These are phyloP conservation scores for Penicillium sclerotigenum DNA, from an alignment of 2,329 filamentous ascomycete genomes.

Conservation along the genomic window DNA sequence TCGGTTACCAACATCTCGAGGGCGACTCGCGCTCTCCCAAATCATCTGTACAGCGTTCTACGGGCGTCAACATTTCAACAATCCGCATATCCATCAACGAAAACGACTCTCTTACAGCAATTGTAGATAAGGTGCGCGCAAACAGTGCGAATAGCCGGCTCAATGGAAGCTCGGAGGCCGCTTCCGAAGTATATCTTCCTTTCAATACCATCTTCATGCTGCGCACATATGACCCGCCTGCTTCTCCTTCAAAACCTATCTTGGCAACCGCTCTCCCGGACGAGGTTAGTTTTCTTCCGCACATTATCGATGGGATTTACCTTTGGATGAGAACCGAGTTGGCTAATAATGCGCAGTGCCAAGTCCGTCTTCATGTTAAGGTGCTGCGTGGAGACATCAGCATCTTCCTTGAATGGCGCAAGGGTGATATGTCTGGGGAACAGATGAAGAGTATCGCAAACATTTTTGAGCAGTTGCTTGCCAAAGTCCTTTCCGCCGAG, in stretches of 20 bases:
- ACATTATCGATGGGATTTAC: neutral
- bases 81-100: slow-evolving; percentile 31
- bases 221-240: slow-evolving; percentile 27
- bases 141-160: slow-evolving; percentile 7
- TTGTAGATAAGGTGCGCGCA: slow-evolving; percentile 29
- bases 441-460: slow-evolving; percentile 48
- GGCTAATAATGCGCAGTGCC: slow-evolving; percentile 27
- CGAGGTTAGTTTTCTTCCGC: slow-evolving; percentile 25
- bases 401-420: slow-evolving; percentile 41
- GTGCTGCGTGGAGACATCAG: slow-evolving; percentile 33
- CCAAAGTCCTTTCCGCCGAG: slow-evolving; percentile 46
- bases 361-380: slow-evolving; percentile 37
- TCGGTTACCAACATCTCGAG: slow-evolving; percentile 41
- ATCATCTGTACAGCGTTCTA: slow-evolving; percentile 21
- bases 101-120: slow-evolving; percentile 24
- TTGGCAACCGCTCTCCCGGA: slow-evolving; percentile 32
- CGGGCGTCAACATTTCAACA: slow-evolving; percentile 15
- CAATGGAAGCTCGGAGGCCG: slow-evolving; percentile 12
- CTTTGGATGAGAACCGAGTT: rapidly evolving
- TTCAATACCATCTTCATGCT: slow-evolving; percentile 40
- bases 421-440: slow-evolving; percentile 36
- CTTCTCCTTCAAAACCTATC: slow-evolving; percentile 24
- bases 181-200: slow-evolving; percentile 22
- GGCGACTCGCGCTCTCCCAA: slow-evolving; percentile 16
- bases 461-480: slow-evolving; percentile 54